phyloP scores from a whole-genome alignment of 2,329 filamentous ascomycete species.

The Ophidiomyces ophidiicola region DNA sequence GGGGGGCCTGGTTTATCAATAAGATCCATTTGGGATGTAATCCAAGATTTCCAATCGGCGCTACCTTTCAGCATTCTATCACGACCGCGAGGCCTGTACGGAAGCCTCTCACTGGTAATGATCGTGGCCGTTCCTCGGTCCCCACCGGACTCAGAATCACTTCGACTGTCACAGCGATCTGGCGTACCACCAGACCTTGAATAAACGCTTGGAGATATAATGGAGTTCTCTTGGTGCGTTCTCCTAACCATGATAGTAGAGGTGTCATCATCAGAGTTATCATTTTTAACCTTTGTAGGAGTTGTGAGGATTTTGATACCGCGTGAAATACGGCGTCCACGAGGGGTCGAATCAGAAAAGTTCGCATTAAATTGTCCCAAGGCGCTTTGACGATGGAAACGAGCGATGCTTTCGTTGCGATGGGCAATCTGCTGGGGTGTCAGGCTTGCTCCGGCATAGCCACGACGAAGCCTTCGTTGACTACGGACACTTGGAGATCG shows the following conservation, averaged over 20 bases:
- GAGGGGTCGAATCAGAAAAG: not conserved
- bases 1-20: constrained; percentile 10
- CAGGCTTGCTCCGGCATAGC: too few relatives aligned
- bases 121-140: constrained; percentile 19
- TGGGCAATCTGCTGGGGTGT: constrained; percentile 18
- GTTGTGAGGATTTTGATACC: not conserved
- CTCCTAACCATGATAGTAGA: constrained; percentile 14
- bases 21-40: constrained; percentile 19
- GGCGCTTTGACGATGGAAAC: not conserved
- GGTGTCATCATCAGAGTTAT: constrained; percentile 13
- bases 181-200: constrained; percentile 22
- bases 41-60: constrained; percentile 19
- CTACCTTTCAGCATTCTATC: constrained; percentile 10
- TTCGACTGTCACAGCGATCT: constrained; percentile 5
- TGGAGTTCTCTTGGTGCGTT: constrained; percentile 2
- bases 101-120: constrained; percentile 14
- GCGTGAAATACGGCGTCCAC: not conserved
- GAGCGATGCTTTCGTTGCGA: constrained; percentile 17
- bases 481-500: constrained; percentile 9
- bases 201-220: constrained; percentile 25
- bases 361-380: constrained; percentile 1
- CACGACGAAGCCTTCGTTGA: too few relatives aligned
- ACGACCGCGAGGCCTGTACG: constrained; percentile 9
- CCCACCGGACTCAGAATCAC: constrained; percentile 13
- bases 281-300: constrained; percentile 5